Base-by-base conservation (phyloP, 257 asterid species). In the Gentiana dahurica region DNA sequence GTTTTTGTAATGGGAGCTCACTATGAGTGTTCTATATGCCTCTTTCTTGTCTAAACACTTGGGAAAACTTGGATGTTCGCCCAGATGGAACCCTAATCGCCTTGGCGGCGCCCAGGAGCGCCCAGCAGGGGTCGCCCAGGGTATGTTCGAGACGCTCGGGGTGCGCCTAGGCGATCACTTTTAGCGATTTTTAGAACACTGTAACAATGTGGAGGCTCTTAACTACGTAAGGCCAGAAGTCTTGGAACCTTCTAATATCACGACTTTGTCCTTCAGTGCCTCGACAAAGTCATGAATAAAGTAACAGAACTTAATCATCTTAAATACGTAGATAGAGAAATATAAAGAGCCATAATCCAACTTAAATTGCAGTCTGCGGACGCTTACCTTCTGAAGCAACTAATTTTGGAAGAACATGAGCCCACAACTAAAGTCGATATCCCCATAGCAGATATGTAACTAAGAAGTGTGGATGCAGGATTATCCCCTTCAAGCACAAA, bases 401-500 rank as follows among this genome's bases (percentile, higher is more conserved):
- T 36, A 54, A 73, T 65, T 57, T 49, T 70, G 39, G 82, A 70
- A 58, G 94, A 65, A 76, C 76, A 72, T 49, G 97, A 86, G 39
- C 96, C 97, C 63, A 90, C 65, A 70, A 86, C 89, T 69, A 90
- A 74, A 65, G 77, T 58, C 49, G 73, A 74, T 24, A 69, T 68
- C 53, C 78, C 77, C 52, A 86, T 75, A 46, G 79, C 82, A 58
- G 82, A 60, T 54, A 82, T 65, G 65, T 72, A 87, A 69, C 74
- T 77, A 35, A 90, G 70, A 55, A 90, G 88, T 15, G 71, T 76
- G 3, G 65, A 67, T 8, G 96, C 94, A 48, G 94, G 91, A 73
- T 70, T 73, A 68, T 79, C 84, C 68, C 96, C 96, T 73, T 90
- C 96, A 57, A 90, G 65, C 43, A 87, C 72, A 77, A 90, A 54